phyloP scores from a whole-genome alignment of 2,329 filamentous ascomycete genomes.

The Claviceps humidiphila region DNA sequence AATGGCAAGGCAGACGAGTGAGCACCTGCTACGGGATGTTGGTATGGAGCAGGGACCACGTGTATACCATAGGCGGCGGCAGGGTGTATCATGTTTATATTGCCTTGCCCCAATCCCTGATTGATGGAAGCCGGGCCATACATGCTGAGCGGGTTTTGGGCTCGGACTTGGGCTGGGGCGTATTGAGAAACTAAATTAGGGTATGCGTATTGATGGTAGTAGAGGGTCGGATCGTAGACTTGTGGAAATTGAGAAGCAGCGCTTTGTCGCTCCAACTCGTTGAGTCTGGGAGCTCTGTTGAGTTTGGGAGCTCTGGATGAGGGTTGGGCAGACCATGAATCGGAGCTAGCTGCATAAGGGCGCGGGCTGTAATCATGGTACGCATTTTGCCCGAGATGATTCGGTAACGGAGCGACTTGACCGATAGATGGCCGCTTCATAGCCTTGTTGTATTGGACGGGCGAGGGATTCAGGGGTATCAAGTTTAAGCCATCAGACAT shows the following conservation, averaged over 20 bases:
- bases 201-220: constrained; percentile 17
- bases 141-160: constrained; percentile 14
- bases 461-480: constrained; percentile 17
- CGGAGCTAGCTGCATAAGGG: constrained; percentile 18
- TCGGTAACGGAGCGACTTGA: constrained; percentile 21
- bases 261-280: constrained; percentile 26
- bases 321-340: constrained; percentile 25
- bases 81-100: constrained; percentile 17
- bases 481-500: constrained; percentile 16
- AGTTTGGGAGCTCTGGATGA: constrained; percentile 21
- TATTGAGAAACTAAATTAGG: constrained; percentile 21
- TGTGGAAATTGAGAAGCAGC: constrained; percentile 19
- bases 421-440: constrained; percentile 27
- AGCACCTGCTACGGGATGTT: constrained; percentile 13
- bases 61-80: constrained; percentile 21
- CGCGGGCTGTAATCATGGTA: constrained; percentile 15
- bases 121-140: not conserved
- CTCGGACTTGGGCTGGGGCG: constrained; percentile 15
- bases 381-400: constrained; percentile 18
- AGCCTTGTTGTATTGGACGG: constrained; percentile 11
- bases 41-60: constrained; percentile 19
- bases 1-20: constrained; percentile 19
- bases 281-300: constrained; percentile 20
- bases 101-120: too few relatives aligned
- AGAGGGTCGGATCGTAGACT: constrained; percentile 18